Base-by-base conservation (phyloP, 1,284 basidiomycete genomes). In the Tetrapyrgos nigripes region DNA sequence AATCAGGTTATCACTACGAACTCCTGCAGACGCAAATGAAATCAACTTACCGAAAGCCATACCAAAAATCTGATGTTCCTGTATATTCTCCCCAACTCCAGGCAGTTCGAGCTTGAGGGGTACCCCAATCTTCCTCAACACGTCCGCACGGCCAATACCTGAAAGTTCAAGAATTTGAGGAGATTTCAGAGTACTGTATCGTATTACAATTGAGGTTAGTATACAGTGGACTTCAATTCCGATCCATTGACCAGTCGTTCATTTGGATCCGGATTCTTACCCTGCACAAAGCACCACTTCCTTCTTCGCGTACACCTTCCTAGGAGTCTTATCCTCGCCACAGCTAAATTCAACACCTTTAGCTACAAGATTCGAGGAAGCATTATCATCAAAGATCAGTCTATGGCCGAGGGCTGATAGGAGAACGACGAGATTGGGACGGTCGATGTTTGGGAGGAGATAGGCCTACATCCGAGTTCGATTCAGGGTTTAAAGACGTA, bases 31-130 rank as follows among this genome's bases (percentile, higher is more conserved):
- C 14, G 37, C 14, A 37, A 11, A 51, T 11, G 6, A n/a, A 8
- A 8, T 4, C 13, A 14, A 26, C 44, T 24, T 35, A 54, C 53
- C 29, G 24, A 31, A 46, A 43, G 68, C 65, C 37, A 70, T 33
- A 0, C 64, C 64, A n/a, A 64, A 52, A 37, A 68, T 67, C 14
- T 69, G 55, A 57, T 84, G 83, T 54, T 84, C 83, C 50, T 82
- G 81, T 5, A 82, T 68, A 64, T 85, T 85, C 59, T 71, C 72
- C 3, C 83, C 83, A 1, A 84, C 82, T 4, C 81, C 81, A 3
- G 79, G 76, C 6, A 85, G 70, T 26, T 79, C 70, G 51, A 80
- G 62, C 55, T 73, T 72, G 35, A 74, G 62, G 2, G 70, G 62
- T 33, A 85, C 68, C 1, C 77, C 78, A 4, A 80, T 63, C 23